A percentile compares a stretch with the other conserved stretches of the same genome.
phyloP scores from a whole-genome alignment of 495 filamentous ascomycete genomes.

The Aspergillus sparsus region DNA sequence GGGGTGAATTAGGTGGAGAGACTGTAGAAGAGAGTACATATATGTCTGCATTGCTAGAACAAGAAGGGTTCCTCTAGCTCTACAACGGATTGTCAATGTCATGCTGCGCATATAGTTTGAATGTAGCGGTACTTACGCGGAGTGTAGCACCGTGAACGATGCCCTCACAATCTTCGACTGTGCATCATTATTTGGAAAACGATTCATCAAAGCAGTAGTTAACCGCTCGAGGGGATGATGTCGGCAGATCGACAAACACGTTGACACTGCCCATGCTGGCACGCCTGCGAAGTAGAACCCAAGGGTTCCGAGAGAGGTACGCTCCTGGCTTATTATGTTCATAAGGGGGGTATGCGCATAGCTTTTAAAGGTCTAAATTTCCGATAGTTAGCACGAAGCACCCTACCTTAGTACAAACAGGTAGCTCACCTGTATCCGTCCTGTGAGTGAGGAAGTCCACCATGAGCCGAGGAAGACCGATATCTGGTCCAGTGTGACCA shows the following conservation, averaged over 20 bases:
- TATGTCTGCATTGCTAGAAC: slow-evolving; percentile 47
- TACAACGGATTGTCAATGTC: slow-evolving; percentile 26
- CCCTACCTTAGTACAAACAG: background rate
- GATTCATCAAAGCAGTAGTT: slow-evolving; percentile 33
- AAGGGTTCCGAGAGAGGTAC: slow-evolving; percentile 33
- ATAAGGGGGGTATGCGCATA: slow-evolving; percentile 45
- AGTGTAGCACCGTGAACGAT: slow-evolving; percentile 36
- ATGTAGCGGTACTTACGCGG: slow-evolving; percentile 30
- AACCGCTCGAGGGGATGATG: slow-evolving; percentile 44
- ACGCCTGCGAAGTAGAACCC: slow-evolving; percentile 50
- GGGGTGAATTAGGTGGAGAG: slow-evolving; percentile 45
- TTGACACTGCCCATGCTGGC: slow-evolving; percentile 45
- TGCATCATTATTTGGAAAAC: slow-evolving; percentile 27
- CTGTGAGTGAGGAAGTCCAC: slow-evolving; percentile 47
- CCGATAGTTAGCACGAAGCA: background rate
- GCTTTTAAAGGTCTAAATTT: slow-evolving; percentile 46
- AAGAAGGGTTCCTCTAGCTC: slow-evolving; percentile 40
- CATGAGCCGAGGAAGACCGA: slow-evolving; percentile 45
- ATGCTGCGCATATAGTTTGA: background rate
- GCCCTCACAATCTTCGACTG: slow-evolving; percentile 32
- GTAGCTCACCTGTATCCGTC: slow-evolving; percentile 48
- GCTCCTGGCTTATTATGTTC: slow-evolving; percentile 42
- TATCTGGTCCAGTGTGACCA: slow-evolving; percentile 45
- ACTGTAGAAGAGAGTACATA: slow-evolving; percentile 52
- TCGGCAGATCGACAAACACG: slow-evolving; percentile 42